phyloP scores from a whole-genome alignment of 345 rosid genomes.

The Eucalyptus sideroxylon region DNA sequence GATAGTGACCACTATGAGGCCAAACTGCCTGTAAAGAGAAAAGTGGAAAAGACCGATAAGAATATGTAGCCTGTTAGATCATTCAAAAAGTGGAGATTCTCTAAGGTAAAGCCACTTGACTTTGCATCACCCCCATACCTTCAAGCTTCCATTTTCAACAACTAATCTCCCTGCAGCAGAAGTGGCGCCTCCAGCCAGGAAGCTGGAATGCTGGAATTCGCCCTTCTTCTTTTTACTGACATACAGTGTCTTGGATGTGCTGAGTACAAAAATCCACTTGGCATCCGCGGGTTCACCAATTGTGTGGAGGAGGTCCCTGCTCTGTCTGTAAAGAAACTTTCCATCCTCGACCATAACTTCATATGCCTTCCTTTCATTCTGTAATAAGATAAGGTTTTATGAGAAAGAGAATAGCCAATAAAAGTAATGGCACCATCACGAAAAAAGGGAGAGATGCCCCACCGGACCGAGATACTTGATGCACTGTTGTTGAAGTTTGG shows the following conservation, averaged over 20 bases:
- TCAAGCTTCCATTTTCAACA: conserved; percentile 48
- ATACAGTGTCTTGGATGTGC: conserved; percentile 61
- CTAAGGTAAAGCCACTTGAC: neutral
- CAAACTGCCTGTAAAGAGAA: conserved; percentile 62
- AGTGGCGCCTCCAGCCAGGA: conserved; percentile 90
- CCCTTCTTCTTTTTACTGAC: conserved; percentile 85
- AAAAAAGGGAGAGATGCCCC: neutral
- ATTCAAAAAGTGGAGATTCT: neutral
- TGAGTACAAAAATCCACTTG: conserved; percentile 92
- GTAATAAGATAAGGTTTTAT: neutral
- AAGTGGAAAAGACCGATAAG: neutral
- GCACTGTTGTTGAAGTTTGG: conserved; percentile 77
- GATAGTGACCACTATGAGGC: conserved; percentile 99
- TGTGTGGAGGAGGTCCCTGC: conserved; percentile 53
- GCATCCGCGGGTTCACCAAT: conserved; percentile 23
- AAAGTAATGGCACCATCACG: neutral
- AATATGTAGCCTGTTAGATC: neutral
- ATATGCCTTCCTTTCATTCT: conserved; percentile 80
- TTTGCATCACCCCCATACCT: conserved; percentile 15
- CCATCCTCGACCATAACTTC: conserved; percentile 72
- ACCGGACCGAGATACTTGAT: conserved; percentile 96
- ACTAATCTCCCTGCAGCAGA: conserved; percentile 74
- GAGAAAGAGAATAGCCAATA: neutral
- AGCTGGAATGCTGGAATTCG: conserved; percentile 84
- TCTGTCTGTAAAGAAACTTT: conserved; percentile 49